Percentiles rank a stretch among this genome's conserved stretches.
Evolutionary conservation across 768 basidiomycete genomes (phyloP).

Genomic region (Kwoniella sp.): DNA sequence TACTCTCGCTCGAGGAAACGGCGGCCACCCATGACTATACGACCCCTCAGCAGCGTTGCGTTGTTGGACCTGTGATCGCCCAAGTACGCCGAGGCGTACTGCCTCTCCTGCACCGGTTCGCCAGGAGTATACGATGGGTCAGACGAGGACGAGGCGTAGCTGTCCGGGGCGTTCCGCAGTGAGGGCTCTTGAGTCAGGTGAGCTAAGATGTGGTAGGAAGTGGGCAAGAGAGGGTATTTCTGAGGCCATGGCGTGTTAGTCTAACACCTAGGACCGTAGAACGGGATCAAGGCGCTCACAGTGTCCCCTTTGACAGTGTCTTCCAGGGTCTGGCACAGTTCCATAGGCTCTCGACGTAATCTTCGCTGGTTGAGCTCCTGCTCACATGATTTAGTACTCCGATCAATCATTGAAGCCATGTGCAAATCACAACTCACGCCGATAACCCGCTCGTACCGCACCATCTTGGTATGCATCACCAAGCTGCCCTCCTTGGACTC

Average conservation of each 20-base stretch:
- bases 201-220: conserved; percentile 49
- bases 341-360: conserved; percentile 35
- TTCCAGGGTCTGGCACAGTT: conserved; percentile 38
- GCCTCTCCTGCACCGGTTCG: conserved; percentile 70
- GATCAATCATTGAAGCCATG: conserved; percentile 61
- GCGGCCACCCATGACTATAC: conserved; percentile 72
- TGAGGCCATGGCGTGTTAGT: conserved; percentile 7
- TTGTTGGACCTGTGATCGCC: conserved; percentile 59
- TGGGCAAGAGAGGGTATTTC: conserved; percentile 47
- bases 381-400: conserved; percentile 4
- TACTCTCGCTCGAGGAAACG: conserved; percentile 79
- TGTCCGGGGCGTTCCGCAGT: conserved; percentile 31
- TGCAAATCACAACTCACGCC: conserved; percentile 61
- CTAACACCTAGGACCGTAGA: neutral
- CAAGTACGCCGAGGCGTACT: conserved; percentile 74
- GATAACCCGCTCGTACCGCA: conserved; percentile 84
- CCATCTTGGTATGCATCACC: conserved; percentile 57
- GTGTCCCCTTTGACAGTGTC: conserved; percentile 38
- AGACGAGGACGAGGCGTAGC: conserved; percentile 10
- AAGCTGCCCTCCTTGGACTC: conserved; percentile 34
- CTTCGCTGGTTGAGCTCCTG: conserved; percentile 39
- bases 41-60: conserved; percentile 64
- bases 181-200: conserved; percentile 49
- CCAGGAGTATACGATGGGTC: conserved; percentile 34
- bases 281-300: conserved; percentile 8